Evolutionary conservation across 31 red algal species (phyloP), one percentile per base, ranked within the genome.

Genomic region (Porphyra umbilicalis): DNA sequence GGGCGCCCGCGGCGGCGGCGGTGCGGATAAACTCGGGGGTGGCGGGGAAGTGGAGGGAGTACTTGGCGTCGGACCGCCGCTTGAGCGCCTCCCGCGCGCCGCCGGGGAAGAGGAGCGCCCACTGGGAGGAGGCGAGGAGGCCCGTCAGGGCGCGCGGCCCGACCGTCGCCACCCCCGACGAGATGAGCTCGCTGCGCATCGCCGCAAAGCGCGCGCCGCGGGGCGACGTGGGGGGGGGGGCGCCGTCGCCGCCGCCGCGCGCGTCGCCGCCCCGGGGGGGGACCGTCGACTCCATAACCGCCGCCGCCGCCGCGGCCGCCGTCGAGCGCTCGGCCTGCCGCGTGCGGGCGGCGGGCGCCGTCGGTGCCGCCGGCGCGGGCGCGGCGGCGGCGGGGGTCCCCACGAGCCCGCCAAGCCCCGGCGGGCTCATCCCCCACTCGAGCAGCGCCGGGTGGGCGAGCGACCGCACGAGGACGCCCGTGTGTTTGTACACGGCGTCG

Each of bases 21-120:
- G 90, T 76, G 36, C 97, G 89, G 6, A 99, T 84, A 81, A 99
- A 99, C 36, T 99, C 97, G 6, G 94, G 89, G 14, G 82, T 44
- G 2, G 67, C 46, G 0, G 94, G 94, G 94, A 94, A 99, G 38
- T 77, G 68, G 9, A 99, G 80, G 16, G 75, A 76, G 81, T 96
- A 90, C 71, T 94, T 94, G 14, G 71, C 79, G 15, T 89, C 91
- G 4, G 76, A 20, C 8, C 85, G 87, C 29, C 89, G 77, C 36
- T 96, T 96, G 79, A 92, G 78, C 32, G 94, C 97, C 77, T 99
- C 97, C 30, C 76, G 71, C 18, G 97, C 97, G 76, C 97, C 97
- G 11, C 97, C 97, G 0, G 97, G 97, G 71, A 99, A 99, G 32
- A 99, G 85, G 29, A 99, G 75, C 75, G 39, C 78, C 89, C 92